phyloP scores from a whole-genome alignment of 1,284 basidiomycete species.

The Ustilago trichophora region DNA sequence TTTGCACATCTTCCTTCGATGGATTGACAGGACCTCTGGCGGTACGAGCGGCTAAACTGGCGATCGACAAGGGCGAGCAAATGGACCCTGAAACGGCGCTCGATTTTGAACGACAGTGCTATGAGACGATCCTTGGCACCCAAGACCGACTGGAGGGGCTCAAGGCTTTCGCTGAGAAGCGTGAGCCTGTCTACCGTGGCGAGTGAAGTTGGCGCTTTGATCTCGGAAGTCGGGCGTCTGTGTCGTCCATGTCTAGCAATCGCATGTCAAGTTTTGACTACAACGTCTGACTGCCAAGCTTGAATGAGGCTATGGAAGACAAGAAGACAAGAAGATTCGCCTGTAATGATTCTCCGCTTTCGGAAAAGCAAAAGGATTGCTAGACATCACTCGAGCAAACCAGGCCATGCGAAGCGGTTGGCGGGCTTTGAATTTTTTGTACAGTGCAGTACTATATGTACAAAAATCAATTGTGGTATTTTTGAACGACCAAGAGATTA shows the following conservation, averaged over 20 bases:
- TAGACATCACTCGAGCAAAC: no score
- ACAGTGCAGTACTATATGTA: no score
- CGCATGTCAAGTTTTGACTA: no score
- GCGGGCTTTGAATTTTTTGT: slow-evolving; percentile 7
- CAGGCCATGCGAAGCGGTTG: not conserved
- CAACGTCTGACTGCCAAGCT: no score
- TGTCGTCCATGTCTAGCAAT: not conserved
- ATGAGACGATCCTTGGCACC: slow-evolving; percentile 81
- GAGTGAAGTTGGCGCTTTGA: no score
- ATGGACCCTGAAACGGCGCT: slow-evolving; percentile 75
- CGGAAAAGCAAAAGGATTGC: not conserved
- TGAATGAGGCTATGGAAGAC: no score
- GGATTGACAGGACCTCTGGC: slow-evolving; percentile 84
- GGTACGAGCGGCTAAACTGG: slow-evolving; percentile 85
- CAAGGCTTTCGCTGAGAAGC: slow-evolving; percentile 87
- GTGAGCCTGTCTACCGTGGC: slow-evolving; percentile 81
- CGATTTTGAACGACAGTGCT: slow-evolving; percentile 86
- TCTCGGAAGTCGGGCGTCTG: not conserved
- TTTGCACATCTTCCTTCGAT: not conserved
- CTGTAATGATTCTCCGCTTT: not conserved
- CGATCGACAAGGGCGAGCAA: slow-evolving; percentile 81
- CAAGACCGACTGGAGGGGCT: slow-evolving; percentile 86
- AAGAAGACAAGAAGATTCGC: no score
- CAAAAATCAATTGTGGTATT: not conserved
- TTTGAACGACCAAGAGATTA: no score